phyloP scores from a whole-genome alignment of 2,329 filamentous ascomycete species.

The Colletotrichum falcatum region DNA sequence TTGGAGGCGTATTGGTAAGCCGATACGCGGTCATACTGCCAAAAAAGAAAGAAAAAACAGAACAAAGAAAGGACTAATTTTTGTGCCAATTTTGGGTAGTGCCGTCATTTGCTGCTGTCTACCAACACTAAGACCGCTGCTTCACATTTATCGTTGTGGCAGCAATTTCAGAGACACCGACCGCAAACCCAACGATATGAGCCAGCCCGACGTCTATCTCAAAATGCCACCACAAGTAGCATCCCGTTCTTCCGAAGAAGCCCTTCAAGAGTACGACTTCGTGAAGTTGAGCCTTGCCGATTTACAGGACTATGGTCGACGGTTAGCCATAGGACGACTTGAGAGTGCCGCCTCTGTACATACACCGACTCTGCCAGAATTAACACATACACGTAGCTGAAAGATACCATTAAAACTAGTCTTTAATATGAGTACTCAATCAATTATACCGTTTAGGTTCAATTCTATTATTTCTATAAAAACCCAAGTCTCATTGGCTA shows the following conservation, averaged over 20 bases:
- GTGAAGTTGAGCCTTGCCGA: slow-evolving; percentile 14
- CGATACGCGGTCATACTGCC: no score
- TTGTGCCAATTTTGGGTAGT: not conserved
- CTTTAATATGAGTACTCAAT: not conserved
- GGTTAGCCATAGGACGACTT: not conserved
- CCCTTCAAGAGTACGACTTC: slow-evolving; percentile 2
- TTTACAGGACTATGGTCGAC: not conserved
- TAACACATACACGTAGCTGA: no score
- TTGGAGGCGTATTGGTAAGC: slow-evolving; percentile 33
- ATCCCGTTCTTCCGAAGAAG: slow-evolving; percentile 17
- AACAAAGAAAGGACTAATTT: not conserved
- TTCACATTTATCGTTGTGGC: slow-evolving; percentile 3
- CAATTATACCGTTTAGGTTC: accelerated
- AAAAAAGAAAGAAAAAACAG: no score
- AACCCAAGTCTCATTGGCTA: not conserved
- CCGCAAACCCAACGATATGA: not conserved
- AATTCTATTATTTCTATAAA: not conserved
- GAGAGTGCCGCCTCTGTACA: not conserved
- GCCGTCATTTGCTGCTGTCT: slow-evolving; percentile 15
- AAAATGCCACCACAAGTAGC: slow-evolving; percentile 16
- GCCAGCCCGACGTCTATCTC: not conserved
- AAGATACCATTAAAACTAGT: not conserved
- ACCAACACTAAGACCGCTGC: slow-evolving; percentile 7
- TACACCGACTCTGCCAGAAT: not conserved
- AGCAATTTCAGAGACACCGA: not conserved